phyloP scores from a whole-genome alignment of 192 early-diverging fungal genomes.

The Mortierella hygrophila region DNA sequence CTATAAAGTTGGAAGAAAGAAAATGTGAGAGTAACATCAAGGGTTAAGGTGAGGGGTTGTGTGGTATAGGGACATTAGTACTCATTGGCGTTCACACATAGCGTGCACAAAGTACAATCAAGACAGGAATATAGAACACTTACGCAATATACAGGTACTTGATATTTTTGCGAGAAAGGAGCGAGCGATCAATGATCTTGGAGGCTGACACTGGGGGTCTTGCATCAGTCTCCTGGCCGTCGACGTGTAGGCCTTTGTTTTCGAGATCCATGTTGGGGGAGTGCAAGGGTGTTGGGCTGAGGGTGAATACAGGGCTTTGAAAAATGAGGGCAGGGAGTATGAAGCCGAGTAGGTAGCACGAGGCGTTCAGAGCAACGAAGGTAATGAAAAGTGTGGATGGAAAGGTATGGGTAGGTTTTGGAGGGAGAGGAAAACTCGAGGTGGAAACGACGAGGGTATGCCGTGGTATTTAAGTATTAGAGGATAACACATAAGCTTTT shows the following conservation, averaged over 20 bases:
- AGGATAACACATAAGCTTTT: too few relatives aligned
- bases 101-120: not conserved
- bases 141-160: conserved; percentile 16
- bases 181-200: conserved; percentile 26
- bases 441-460: too few relatives aligned
- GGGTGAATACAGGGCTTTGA: too few relatives aligned
- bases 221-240: not conserved
- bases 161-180: conserved; percentile 11
- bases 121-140: not conserved
- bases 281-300: too few relatives aligned
- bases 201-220: not conserved
- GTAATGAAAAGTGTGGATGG: too few relatives aligned
- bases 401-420: too few relatives aligned
- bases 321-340: too few relatives aligned
- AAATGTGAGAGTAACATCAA: not conserved
- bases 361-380: too few relatives aligned
- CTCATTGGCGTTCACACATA: not conserved
- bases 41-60: not conserved
- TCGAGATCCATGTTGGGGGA: not conserved
- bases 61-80: not conserved
- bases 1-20: not conserved
- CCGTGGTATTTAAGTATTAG: too few relatives aligned
- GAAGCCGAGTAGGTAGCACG: too few relatives aligned
- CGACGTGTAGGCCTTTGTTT: not conserved
- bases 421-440: too few relatives aligned